Conservation (phyloP, 768 basidiomycete species). For the Paxillus rubicundulus region DNA sequence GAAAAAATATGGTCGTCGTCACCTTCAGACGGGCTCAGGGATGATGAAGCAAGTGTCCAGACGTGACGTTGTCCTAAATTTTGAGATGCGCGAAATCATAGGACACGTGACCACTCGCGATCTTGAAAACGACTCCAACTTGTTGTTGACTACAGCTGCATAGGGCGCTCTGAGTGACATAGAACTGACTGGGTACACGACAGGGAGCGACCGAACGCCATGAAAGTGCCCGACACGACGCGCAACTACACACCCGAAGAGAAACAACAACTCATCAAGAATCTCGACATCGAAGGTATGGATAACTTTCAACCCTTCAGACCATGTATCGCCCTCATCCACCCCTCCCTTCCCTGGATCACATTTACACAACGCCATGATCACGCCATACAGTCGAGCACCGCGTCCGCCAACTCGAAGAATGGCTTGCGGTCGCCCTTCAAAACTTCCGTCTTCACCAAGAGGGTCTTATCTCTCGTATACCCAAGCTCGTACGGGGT, state of each 20-base stretch:
- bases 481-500: conserved; percentile 69
- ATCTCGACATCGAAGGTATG: conserved; percentile 78
- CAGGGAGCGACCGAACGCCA: background rate
- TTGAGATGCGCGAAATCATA: background rate
- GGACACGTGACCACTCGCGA: conserved; percentile 12
- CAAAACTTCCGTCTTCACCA: conserved; percentile 74
- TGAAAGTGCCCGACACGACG: conserved; percentile 20
- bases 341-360: background rate
- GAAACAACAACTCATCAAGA: conserved; percentile 70
- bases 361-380: background rate
- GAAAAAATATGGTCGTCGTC: background rate
- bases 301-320: background rate
- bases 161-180: background rate
- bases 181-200: background rate
- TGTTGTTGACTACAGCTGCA: background rate
- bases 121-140: background rate
- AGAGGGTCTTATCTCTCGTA: conserved; percentile 69
- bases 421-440: conserved; percentile 71
- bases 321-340: background rate
- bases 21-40: background rate
- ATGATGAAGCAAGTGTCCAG: too few relatives aligned
- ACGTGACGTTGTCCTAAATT: background rate
- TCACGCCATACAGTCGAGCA: conserved; percentile 56
- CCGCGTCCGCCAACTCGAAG: conserved; percentile 68
- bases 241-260: conserved; percentile 59